Percentiles rank a stretch among this genome's conserved stretches.
These are phyloP conservation scores for Hapsidospora chrysogenum DNA, from an alignment of 495 filamentous ascomycete species.

Conservation along the genomic window DNA sequence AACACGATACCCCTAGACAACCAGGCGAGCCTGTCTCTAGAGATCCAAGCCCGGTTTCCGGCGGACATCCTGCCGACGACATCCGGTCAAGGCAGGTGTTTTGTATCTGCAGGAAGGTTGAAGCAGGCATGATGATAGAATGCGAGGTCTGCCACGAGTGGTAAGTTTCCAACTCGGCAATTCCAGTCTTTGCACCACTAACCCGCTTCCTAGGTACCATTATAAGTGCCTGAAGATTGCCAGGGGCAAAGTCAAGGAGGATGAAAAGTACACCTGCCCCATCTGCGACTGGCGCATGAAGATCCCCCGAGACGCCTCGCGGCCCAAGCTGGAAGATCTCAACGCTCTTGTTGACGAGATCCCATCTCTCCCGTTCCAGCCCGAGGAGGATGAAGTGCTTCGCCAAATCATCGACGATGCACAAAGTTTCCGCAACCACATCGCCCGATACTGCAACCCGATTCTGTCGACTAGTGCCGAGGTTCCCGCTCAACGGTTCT, in stretches of 20 bases:
- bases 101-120: conserved; percentile 84
- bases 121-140: conserved; percentile 99
- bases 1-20: conserved; percentile 65
- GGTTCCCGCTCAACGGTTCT: conserved; percentile 83
- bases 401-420: conserved; percentile 74
- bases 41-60: conserved; percentile 60
- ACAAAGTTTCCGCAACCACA: conserved; percentile 65
- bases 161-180: conserved; percentile 33
- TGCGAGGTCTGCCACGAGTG: conserved; percentile 97
- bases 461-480: conserved; percentile 70
- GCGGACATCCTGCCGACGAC: conserved; percentile 31
- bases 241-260: conserved; percentile 91
- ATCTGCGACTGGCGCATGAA: conserved; percentile 97
- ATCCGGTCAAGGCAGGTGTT: conserved; percentile 62
- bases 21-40: conserved; percentile 86
- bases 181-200: conserved; percentile 4
- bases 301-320: conserved; percentile 94
- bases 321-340: conserved; percentile 89
- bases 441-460: conserved; percentile 64
- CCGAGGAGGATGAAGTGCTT: conserved; percentile 80
- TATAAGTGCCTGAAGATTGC: conserved; percentile 98
- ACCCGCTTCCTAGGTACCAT: conserved; percentile 56
- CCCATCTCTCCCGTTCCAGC: conserved; percentile 72
- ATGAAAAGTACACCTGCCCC: conserved; percentile 95
- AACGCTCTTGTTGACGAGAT: conserved; percentile 80